These are phyloP conservation scores for Ceratocystis destructans DNA, from an alignment of 2,329 filamentous ascomycete genomes.

Conservation along the genomic window DNA sequence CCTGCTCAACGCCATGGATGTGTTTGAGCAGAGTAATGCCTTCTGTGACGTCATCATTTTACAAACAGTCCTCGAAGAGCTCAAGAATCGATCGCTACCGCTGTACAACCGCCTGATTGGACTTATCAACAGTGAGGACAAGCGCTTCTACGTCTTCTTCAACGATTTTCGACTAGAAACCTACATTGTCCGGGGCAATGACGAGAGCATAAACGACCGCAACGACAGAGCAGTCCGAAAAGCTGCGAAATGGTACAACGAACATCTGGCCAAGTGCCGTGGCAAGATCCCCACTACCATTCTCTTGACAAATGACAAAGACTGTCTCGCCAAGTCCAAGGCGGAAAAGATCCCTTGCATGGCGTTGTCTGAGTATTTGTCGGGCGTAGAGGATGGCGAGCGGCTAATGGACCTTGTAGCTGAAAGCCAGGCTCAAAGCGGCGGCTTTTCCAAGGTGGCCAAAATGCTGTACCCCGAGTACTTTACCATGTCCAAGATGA, in stretches of 20 bases:
- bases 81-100: constrained; percentile 83
- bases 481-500: constrained; percentile 76
- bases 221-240: constrained; percentile 84
- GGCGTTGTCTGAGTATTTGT: constrained; percentile 65
- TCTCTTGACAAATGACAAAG: constrained; percentile 87
- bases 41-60: constrained; percentile 96
- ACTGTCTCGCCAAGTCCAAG: constrained; percentile 71
- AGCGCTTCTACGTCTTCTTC: constrained; percentile 97
- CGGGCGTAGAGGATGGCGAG: constrained; percentile 68
- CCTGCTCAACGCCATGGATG: constrained; percentile 86
- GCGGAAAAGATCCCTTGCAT: constrained; percentile 57
- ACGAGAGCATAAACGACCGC: constrained; percentile 88
- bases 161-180: constrained; percentile 96
- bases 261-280: constrained; percentile 58
- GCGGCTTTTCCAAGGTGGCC: constrained; percentile 41
- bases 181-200: constrained; percentile 56
- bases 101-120: constrained; percentile 87
- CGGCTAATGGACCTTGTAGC: constrained; percentile 86
- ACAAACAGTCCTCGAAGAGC: constrained; percentile 90
- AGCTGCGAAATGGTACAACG: constrained; percentile 79
- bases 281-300: constrained; percentile 61
- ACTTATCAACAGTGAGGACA: constrained; percentile 87
- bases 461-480: constrained; percentile 82
- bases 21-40: constrained; percentile 81
- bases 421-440: constrained; percentile 56